These are phyloP conservation scores for Tricholoma bakamatsutake DNA, from an alignment of 768 basidiomycete species.

Conservation along the genomic window DNA sequence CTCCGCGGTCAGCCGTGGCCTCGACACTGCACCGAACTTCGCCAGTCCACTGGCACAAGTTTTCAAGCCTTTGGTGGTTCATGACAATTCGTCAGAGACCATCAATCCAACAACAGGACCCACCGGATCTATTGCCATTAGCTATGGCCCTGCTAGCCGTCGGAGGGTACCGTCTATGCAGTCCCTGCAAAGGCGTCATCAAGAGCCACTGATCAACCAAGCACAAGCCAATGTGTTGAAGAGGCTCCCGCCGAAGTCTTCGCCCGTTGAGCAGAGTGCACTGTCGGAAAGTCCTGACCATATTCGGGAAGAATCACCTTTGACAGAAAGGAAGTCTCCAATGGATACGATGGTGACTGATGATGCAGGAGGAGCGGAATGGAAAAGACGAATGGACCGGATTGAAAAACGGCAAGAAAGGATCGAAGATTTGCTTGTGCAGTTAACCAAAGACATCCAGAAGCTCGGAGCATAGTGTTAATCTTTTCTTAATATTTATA, in stretches of 20 bases:
- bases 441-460: slow-evolving; percentile 27
- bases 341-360: neutral
- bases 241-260: slow-evolving; percentile 21
- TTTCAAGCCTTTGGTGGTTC: slow-evolving; percentile 60
- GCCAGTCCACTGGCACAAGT: slow-evolving; percentile 70
- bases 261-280: slow-evolving; percentile 8
- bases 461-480: neutral
- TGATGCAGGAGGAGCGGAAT: neutral
- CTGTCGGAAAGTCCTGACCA: slow-evolving; percentile 17
- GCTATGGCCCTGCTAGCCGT: slow-evolving; percentile 40
- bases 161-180: slow-evolving; percentile 36
- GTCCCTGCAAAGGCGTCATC: slow-evolving; percentile 13
- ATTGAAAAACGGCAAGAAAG: slow-evolving; percentile 40
- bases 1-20: slow-evolving; percentile 35
- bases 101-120: slow-evolving; percentile 5
- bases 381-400: slow-evolving; percentile 22
- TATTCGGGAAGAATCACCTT: slow-evolving; percentile 7
- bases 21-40: slow-evolving; percentile 32
- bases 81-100: slow-evolving; percentile 37
- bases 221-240: slow-evolving; percentile 13
- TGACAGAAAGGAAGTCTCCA: slow-evolving; percentile 4
- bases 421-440: slow-evolving; percentile 38
- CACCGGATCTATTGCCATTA: slow-evolving; percentile 19
- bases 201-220: slow-evolving; percentile 14
- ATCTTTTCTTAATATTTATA: no score